These are phyloP conservation scores for Tuber borchii DNA, from an alignment of 495 filamentous ascomycete genomes.

Conservation along the genomic window DNA sequence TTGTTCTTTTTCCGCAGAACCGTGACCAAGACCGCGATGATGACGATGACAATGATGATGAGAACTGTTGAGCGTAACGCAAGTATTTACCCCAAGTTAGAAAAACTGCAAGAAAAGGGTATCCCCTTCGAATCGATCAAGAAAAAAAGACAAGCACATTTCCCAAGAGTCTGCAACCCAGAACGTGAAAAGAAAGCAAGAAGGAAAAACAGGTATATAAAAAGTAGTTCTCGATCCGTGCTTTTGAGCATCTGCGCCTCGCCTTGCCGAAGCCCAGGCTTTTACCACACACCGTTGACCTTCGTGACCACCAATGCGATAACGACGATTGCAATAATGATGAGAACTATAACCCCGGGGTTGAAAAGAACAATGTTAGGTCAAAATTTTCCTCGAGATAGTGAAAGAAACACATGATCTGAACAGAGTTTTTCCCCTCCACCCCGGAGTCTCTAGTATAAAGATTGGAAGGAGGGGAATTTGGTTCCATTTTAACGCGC, in stretches of 20 bases:
- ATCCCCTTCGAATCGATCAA: slow-evolving; percentile 6
- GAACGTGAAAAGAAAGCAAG: slow-evolving; percentile 6
- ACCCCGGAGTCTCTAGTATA: not conserved
- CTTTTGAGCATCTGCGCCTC: not conserved
- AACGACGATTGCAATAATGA: slow-evolving; percentile 37
- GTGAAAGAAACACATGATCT: slow-evolving; percentile 4
- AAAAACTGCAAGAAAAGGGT: slow-evolving; percentile 16
- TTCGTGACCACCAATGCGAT: slow-evolving; percentile 40
- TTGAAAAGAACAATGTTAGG: slow-evolving; percentile 3
- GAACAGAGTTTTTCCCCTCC: not conserved
- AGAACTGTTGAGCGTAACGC: slow-evolving; percentile 26
- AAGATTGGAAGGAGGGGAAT: not conserved
- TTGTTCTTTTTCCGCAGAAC: slow-evolving; percentile 31
- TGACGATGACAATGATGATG: slow-evolving; percentile 38
- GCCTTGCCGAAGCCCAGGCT: not conserved
- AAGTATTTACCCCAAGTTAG: slow-evolving; percentile 11
- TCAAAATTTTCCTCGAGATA: slow-evolving; percentile 4
- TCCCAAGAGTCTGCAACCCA: not conserved
- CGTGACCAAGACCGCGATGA: slow-evolving; percentile 36
- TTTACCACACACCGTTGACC: slow-evolving; percentile 34
- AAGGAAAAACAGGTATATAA: slow-evolving; percentile 23
- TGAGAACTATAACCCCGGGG: slow-evolving; percentile 30
- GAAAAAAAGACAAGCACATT: not conserved
- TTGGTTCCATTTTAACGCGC: not conserved
- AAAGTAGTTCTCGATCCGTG: slow-evolving; percentile 9